Conservation (phyloP, 108 stramenopile genomes). For the Cyclostephanos tholiformis region DNA sequence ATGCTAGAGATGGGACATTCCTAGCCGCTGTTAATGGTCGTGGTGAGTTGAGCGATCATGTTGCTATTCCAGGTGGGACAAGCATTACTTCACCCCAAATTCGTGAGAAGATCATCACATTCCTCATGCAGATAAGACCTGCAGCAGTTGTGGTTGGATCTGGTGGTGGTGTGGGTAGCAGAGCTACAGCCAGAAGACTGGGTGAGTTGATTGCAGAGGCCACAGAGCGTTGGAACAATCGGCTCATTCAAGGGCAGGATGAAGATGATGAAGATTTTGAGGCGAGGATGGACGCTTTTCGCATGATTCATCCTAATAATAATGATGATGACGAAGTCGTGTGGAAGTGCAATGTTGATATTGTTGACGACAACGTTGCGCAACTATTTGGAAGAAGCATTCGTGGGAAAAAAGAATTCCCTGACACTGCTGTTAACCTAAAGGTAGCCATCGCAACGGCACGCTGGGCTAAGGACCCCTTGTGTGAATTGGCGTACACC, state of each 20-base stretch:
- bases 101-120: constrained; percentile 79
- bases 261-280: constrained; percentile 90
- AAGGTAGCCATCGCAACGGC: constrained; percentile 86
- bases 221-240: constrained; percentile 75
- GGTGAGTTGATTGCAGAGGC: constrained; percentile 73
- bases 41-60: constrained; percentile 78
- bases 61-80: constrained; percentile 82
- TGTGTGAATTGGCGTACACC: constrained; percentile 83
- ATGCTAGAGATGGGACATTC: constrained; percentile 75
- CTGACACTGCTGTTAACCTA: constrained; percentile 77
- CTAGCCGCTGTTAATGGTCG: constrained; percentile 76
- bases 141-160: constrained; percentile 83
- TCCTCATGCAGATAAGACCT: constrained; percentile 77
- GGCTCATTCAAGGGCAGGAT: constrained; percentile 83
- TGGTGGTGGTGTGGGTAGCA: constrained; percentile 75
- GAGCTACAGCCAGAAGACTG: constrained; percentile 61
- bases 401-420: constrained; percentile 89
- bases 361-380: constrained; percentile 84
- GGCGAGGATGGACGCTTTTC: constrained; percentile 57
- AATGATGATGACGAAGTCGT: constrained; percentile 72
- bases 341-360: constrained; percentile 86
- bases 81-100: constrained; percentile 71
- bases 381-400: constrained; percentile 87
- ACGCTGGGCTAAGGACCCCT: constrained; percentile 85
- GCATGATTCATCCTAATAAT: constrained; percentile 52